Evolutionary conservation across 768 basidiomycete genomes (phyloP).

Genomic region (Rhizopogon sp.): DNA sequence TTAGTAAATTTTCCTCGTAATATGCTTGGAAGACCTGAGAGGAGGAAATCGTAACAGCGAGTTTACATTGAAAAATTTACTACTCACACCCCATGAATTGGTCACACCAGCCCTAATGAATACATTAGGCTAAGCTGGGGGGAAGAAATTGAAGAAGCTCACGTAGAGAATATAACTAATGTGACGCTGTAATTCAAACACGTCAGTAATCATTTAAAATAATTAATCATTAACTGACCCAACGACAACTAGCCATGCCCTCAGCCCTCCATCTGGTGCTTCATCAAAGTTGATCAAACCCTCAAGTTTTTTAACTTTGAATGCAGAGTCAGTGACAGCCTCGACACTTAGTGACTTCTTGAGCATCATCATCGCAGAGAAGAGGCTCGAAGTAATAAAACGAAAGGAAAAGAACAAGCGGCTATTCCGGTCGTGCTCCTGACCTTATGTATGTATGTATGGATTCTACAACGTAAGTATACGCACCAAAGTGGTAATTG

Average conservation of each 20-base stretch:
- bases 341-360: no score
- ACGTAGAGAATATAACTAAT: neutral
- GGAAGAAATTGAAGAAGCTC: neutral
- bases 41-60: neutral
- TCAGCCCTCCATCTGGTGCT: conserved; percentile 24
- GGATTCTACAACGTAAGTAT: no score
- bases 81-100: conserved; percentile 71
- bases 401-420: no score
- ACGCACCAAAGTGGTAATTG: neutral
- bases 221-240: conserved; percentile 14
- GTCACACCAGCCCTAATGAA: conserved; percentile 56
- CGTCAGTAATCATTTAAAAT: conserved; percentile 14
- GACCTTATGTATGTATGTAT: no score
- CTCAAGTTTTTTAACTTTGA: no score
- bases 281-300: neutral
- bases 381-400: no score
- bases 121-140: neutral
- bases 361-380: no score
- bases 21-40: conserved; percentile 67
- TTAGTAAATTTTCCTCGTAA: conserved; percentile 55
- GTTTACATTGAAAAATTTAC: neutral
- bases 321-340: no score
- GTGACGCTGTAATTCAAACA: conserved; percentile 35
- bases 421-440: neutral
- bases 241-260: conserved; percentile 26